phyloP scores from a whole-genome alignment of 352 stramenopile genomes.

The Lagenidium sp. region DNA sequence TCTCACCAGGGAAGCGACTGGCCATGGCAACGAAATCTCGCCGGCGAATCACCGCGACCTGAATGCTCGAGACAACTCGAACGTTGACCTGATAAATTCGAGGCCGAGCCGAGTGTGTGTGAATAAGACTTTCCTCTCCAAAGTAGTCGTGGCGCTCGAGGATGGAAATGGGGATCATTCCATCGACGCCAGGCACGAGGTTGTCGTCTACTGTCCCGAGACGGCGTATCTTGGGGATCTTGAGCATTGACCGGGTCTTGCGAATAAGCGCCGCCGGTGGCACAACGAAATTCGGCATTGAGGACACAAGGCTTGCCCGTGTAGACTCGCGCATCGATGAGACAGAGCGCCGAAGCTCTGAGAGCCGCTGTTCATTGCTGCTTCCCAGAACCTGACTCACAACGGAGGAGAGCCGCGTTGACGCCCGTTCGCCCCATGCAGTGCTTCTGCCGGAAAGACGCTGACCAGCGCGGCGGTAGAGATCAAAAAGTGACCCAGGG shows the following conservation, averaged over 20 bases:
- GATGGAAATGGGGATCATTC: slow-evolving; percentile 32
- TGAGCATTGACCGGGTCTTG: too few relatives aligned
- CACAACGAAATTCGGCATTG: slow-evolving; percentile 2
- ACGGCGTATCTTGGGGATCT: too few relatives aligned
- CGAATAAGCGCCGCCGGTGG: background rate
- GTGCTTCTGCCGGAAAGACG: too few relatives aligned
- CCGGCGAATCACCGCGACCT: slow-evolving; percentile 34
- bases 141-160: slow-evolving; percentile 48
- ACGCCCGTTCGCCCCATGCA: background rate
- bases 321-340: slow-evolving; percentile 8
- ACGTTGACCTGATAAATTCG: slow-evolving; percentile 52
- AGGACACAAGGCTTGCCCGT: slow-evolving; percentile 4
- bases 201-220: too few relatives aligned
- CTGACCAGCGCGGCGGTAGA: too few relatives aligned
- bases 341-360: background rate
- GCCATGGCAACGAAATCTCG: slow-evolving; percentile 26
- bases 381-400: background rate
- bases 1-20: slow-evolving; percentile 28
- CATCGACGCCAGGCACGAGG: slow-evolving; percentile 1
- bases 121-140: slow-evolving; percentile 53
- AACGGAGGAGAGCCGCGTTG: background rate
- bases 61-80: slow-evolving; percentile 36
- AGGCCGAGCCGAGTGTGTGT: too few relatives aligned
- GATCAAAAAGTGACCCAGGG: too few relatives aligned
- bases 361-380: background rate